Base-by-base conservation (phyloP, 139 green algal species). In the Chlamydomonas schloesseri region DNA sequence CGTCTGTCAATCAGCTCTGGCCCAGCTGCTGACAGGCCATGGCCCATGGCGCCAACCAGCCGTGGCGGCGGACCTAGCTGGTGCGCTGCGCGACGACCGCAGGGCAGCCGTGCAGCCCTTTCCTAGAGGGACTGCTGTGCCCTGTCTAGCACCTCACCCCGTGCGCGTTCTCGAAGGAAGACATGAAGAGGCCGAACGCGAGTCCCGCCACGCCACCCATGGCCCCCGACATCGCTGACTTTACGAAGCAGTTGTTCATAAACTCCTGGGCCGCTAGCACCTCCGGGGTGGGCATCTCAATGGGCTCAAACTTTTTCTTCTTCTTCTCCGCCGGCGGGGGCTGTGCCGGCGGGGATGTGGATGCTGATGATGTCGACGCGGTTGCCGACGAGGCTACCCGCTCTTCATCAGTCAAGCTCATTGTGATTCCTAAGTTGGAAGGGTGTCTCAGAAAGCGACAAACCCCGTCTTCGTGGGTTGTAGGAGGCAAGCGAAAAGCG, bases 221-320 rank as follows among this genome's bases (percentile, higher is more conserved):
- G 0, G 94, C 95, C 0, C 89, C 89, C 17, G 94, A 94, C 36
- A 99, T 86, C 14, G 93, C 93, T 21, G 94, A 95, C 33, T 96
- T 94, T 20, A 97, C 88, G 2, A 89, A 92, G 91, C 97, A 99
- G 82, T 99, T 99, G 91, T 98, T 97, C 94, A 99, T 98, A 24
- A 97, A 90, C 42, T 99, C 97, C 73, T 98, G 91, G 72, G 94
- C 88, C 18, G 87, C 76, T 34, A 97, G 91, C 67, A 96, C 72
- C 57, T 98, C 93, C 9, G 87, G 71, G 3, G 90, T 94, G 10
- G 95, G 95, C 69, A 97, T 85, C 28, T 90, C 34, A 24, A 98
- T 33, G 29, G 60, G 88, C 29, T 86, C 47, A 81, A 80, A 89
- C 73, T 82, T 62, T 24, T 88, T 88, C 42, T 89, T 89, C 55